These are phyloP conservation scores for Fusarium stilboides DNA, from an alignment of 2,329 filamentous ascomycete genomes.

Conservation along the genomic window DNA sequence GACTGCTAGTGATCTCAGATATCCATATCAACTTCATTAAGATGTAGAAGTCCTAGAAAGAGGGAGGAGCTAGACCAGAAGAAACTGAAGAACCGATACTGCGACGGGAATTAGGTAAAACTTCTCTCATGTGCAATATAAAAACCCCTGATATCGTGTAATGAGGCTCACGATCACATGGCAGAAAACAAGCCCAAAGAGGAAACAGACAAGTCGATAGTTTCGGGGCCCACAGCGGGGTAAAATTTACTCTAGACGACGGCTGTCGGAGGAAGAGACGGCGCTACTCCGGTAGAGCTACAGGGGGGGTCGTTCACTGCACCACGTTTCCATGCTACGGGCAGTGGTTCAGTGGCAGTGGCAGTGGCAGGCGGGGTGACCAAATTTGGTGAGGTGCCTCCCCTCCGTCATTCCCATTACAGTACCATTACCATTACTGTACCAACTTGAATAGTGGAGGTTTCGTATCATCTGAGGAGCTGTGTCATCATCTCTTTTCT, in stretches of 20 bases:
- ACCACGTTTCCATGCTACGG: conserved; percentile 21
- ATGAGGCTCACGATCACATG: conserved; percentile 37
- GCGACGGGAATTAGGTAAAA: neutral
- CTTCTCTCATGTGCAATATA: conserved; percentile 10
- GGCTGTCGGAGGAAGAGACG: conserved; percentile 3
- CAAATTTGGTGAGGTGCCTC: conserved; percentile 19
- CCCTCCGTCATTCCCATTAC: conserved; percentile 26
- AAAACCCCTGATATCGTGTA: conserved; percentile 32
- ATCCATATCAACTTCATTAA: too few relatives aligned
- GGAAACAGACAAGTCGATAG: conserved; percentile 16
- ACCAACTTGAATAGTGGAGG: neutral
- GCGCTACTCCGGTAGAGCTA: conserved; percentile 36
- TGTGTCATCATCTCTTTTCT: conserved; percentile 30
- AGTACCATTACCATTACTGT: too few relatives aligned
- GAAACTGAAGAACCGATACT: too few relatives aligned
- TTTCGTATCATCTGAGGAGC: neutral
- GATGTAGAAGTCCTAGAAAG: too few relatives aligned
- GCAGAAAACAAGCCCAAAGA: conserved; percentile 16
- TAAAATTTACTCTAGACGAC: conserved; percentile 2
- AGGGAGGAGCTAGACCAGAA: too few relatives aligned
- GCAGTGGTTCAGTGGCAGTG: conserved; percentile 8
- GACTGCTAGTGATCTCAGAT: neutral
- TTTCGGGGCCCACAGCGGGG: conserved; percentile 40
- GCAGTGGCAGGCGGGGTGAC: neutral
- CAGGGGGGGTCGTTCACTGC: conserved; percentile 22